Conservation (phyloP, 371 early-diverging fungal genomes). For the Apophysomyces variabilis region DNA sequence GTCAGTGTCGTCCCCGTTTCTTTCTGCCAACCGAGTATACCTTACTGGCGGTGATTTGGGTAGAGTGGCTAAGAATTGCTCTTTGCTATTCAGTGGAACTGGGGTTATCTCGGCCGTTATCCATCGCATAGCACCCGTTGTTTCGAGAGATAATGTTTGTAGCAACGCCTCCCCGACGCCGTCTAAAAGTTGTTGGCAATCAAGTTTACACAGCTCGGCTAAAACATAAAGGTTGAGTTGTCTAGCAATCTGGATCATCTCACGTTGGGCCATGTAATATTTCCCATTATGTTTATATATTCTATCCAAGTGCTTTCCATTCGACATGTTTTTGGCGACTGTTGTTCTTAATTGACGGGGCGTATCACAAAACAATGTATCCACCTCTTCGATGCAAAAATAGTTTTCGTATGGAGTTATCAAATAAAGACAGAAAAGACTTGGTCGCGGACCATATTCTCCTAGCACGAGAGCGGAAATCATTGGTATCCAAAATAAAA, state of each 20-base stretch:
- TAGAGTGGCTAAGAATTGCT: neutral
- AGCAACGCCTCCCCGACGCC: conserved; percentile 38
- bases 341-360: neutral
- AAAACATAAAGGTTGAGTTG: conserved; percentile 29
- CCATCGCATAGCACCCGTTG: neutral
- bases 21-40: neutral
- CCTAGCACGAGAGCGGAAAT: conserved; percentile 23
- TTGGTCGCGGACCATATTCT: conserved; percentile 13
- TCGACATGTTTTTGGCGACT: neutral
- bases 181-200: conserved; percentile 28
- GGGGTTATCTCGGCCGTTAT: conserved; percentile 8
- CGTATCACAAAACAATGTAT: conserved; percentile 13
- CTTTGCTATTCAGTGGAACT: conserved; percentile 20
- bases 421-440: conserved; percentile 22
- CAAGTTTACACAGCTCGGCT: conserved; percentile 42
- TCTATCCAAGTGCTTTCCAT: conserved; percentile 4
- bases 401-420: conserved; percentile 12
- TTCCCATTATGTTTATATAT: neutral
- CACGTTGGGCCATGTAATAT: neutral
- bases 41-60: neutral
- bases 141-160: conserved; percentile 17
- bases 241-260: conserved; percentile 32
- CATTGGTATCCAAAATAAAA: neutral
- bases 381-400: conserved; percentile 32
- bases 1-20: neutral